phyloP scores from a whole-genome alignment of 1,139 yeast genomes.

The Taphrina pruni region DNA sequence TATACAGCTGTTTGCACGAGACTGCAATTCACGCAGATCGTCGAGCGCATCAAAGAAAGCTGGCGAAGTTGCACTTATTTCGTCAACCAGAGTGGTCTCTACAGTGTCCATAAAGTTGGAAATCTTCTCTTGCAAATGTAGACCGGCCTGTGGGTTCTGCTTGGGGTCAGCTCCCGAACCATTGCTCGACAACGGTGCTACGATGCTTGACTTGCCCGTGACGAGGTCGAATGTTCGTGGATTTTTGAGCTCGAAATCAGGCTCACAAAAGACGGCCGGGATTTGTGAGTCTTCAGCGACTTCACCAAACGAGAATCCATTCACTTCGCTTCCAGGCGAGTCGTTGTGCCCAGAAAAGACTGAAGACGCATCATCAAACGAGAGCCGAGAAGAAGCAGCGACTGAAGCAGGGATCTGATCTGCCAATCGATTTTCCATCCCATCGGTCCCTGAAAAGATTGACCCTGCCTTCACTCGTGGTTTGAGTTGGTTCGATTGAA shows the following conservation, averaged over 20 bases:
- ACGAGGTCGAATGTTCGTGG: conserved; percentile 83
- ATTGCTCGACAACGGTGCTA: conserved; percentile 49
- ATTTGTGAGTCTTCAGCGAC: conserved; percentile 55
- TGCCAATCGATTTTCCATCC: conserved; percentile 24
- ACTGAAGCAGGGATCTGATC: conserved; percentile 26
- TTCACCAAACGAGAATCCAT: conserved; percentile 32
- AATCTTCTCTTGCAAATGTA: conserved; percentile 75
- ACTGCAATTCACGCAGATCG: conserved; percentile 69
- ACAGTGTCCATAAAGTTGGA: conserved; percentile 84
- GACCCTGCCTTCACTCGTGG: conserved; percentile 26
- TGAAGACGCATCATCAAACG: conserved; percentile 33
- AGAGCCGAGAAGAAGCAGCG: conserved; percentile 37
- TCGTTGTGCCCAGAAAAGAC: conserved; percentile 19
- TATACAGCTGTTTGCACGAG: conserved; percentile 62
- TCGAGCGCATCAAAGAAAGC: conserved; percentile 84
- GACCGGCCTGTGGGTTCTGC: conserved; percentile 52
- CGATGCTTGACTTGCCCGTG: conserved; percentile 60
- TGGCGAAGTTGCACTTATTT: conserved; percentile 81
- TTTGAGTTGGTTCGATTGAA: conserved; percentile 23
- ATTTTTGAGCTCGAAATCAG: conserved; percentile 80
- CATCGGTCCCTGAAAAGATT: conserved; percentile 25
- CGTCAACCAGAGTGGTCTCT: conserved; percentile 77
- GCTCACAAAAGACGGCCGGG: conserved; percentile 71
- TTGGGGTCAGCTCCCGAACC: conserved; percentile 44
- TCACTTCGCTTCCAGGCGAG: conserved; percentile 43